Evolutionary conservation across 805 yeast species (phyloP).

Genomic region (Candida tallmaniae): DNA sequence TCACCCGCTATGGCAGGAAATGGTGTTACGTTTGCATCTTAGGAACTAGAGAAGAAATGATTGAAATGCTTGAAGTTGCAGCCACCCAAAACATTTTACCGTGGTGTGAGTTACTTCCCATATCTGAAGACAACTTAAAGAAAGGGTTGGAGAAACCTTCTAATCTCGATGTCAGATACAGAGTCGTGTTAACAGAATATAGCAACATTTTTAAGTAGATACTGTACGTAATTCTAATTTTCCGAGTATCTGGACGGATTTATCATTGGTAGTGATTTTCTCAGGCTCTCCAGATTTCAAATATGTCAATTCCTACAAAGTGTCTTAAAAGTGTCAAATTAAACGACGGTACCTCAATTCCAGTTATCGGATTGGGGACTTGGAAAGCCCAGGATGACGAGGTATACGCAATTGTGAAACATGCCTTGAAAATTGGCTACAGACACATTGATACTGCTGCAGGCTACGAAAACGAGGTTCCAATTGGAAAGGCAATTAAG

Average conservation of each 20-base stretch:
- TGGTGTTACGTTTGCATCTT: slow-evolving; percentile 53
- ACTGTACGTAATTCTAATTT: no score
- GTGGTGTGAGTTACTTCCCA: slow-evolving; percentile 58
- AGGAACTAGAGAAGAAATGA: slow-evolving; percentile 62
- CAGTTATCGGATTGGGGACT: slow-evolving; percentile 71
- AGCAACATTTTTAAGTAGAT: no score
- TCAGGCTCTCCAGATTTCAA: not conserved
- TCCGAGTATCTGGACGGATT: not conserved
- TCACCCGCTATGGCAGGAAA: slow-evolving; percentile 49
- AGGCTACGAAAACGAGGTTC: slow-evolving; percentile 60
- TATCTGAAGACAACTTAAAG: slow-evolving; percentile 48
- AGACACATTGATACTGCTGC: slow-evolving; percentile 78
- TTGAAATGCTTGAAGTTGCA: slow-evolving; percentile 63
- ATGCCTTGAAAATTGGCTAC: slow-evolving; percentile 61
- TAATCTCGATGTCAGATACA: slow-evolving; percentile 55
- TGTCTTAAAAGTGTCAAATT: slow-evolving; percentile 14
- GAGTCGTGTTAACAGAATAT: slow-evolving; percentile 61
- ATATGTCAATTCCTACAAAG: not conserved
- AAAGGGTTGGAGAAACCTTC: slow-evolving; percentile 53
- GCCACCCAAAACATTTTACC: slow-evolving; percentile 53
- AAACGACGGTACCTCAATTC: slow-evolving; percentile 59
- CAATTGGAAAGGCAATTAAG: slow-evolving; percentile 52
- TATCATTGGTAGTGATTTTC: not conserved
- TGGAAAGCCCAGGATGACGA: slow-evolving; percentile 60
- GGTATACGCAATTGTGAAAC: slow-evolving; percentile 50